Percentiles rank a stretch among this genome's conserved stretches.
Conservation (phyloP, 305 asterid species). For the Fraxinus angustifolia region DNA sequence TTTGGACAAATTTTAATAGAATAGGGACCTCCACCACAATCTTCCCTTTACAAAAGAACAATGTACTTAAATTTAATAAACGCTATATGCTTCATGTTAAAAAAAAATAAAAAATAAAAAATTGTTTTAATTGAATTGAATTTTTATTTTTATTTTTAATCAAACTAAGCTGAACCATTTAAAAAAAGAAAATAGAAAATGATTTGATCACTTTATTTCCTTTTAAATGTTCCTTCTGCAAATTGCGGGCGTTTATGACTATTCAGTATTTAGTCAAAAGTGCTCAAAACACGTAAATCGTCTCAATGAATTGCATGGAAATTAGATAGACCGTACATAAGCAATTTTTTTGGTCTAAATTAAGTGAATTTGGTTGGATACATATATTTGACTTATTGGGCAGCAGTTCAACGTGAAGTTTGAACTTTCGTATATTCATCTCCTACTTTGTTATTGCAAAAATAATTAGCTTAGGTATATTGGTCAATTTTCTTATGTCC, state of each 20-base stretch:
- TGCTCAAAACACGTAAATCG: background rate
- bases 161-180: no score
- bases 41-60: background rate
- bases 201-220: no score
- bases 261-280: background rate
- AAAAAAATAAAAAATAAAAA: no score
- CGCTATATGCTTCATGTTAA: no score
- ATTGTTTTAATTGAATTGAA: no score
- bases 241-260: background rate
- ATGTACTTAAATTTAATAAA: no score
- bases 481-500: no score
- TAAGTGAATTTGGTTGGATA: background rate
- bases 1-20: background rate
- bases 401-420: background rate
- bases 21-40: background rate
- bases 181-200: no score
- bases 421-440: background rate
- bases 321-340: background rate
- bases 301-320: background rate
- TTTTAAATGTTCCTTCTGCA: background rate
- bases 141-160: no score
- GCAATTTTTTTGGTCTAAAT: background rate
- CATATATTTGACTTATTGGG: background rate
- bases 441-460: background rate
- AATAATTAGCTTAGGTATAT: no score